phyloP scores from a whole-genome alignment of 805 yeast species.

The Kodamaea hsintzibuensis region DNA sequence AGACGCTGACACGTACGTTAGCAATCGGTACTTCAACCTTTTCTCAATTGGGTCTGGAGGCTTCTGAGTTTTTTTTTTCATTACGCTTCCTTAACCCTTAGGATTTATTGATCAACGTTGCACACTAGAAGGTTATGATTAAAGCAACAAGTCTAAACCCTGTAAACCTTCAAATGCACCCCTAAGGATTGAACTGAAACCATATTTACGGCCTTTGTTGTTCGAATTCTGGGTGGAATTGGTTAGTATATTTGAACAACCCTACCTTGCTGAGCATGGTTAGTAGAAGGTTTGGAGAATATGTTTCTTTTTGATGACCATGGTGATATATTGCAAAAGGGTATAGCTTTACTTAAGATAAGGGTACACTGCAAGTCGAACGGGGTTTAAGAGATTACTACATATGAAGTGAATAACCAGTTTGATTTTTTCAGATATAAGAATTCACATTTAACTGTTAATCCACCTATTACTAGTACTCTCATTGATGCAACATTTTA shows the following conservation, averaged over 20 bases:
- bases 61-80: too few relatives aligned
- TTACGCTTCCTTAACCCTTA: too few relatives aligned
- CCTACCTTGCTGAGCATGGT: neutral
- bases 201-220: neutral
- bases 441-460: too few relatives aligned
- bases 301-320: neutral
- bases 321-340: neutral
- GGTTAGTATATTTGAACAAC: neutral
- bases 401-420: too few relatives aligned
- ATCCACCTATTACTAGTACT: too few relatives aligned
- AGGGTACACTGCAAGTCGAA: neutral
- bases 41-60: too few relatives aligned
- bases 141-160: neutral
- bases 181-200: neutral
- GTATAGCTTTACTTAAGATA: neutral
- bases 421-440: too few relatives aligned
- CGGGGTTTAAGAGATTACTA: neutral
- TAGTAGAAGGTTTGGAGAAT: neutral
- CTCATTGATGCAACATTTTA: too few relatives aligned
- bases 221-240: neutral
- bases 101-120: too few relatives aligned
- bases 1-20: neutral
- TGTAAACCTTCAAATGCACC: neutral
- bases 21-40: neutral
- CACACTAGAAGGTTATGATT: neutral